These are phyloP conservation scores for Dryas integrifolia DNA, from an alignment of 331 rosid genomes.

Conservation along the genomic window DNA sequence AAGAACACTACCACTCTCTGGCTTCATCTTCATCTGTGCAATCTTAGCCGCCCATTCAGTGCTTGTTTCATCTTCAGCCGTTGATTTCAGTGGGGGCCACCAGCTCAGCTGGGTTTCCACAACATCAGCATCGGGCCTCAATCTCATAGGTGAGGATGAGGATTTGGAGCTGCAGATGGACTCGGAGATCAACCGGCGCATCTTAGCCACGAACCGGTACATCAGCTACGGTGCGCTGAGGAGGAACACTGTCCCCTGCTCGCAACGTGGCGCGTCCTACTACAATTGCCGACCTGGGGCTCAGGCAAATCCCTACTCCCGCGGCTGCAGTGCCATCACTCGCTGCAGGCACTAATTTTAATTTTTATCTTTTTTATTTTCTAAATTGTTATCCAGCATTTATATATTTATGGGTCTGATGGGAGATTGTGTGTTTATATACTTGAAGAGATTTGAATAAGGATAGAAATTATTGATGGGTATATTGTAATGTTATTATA, in stretches of 20 bases:
- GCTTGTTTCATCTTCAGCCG: conserved; percentile 43
- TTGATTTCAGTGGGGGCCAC: conserved; percentile 39
- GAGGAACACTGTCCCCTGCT: conserved; percentile 89
- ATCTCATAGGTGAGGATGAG: conserved; percentile 43
- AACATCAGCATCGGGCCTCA: conserved; percentile 48
- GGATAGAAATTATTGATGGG: neutral
- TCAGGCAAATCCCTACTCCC: conserved; percentile 88
- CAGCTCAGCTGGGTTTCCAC: conserved; percentile 42
- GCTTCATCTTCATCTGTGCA: conserved; percentile 35
- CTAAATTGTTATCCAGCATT: neutral
- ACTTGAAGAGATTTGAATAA: conserved; percentile 22
- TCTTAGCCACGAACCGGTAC: conserved; percentile 57
- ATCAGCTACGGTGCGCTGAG: conserved; percentile 94
- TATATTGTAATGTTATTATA: neutral
- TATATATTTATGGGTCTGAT: conserved; percentile 18
- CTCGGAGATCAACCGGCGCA: conserved; percentile 84
- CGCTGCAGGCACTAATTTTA: conserved; percentile 69
- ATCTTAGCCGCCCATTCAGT: conserved; percentile 58
- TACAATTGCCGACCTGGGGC: conserved; percentile 90
- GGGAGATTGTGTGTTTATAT: conserved; percentile 35
- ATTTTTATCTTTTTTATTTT: neutral
- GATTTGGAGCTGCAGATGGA: conserved; percentile 70
- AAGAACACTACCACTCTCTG: conserved; percentile 12
- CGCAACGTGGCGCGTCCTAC: conserved; percentile 93
- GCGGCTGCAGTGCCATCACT: conserved; percentile 82